phyloP scores from a whole-genome alignment of 192 early-diverging fungal genomes.

The Entophlyctis luteolus region DNA sequence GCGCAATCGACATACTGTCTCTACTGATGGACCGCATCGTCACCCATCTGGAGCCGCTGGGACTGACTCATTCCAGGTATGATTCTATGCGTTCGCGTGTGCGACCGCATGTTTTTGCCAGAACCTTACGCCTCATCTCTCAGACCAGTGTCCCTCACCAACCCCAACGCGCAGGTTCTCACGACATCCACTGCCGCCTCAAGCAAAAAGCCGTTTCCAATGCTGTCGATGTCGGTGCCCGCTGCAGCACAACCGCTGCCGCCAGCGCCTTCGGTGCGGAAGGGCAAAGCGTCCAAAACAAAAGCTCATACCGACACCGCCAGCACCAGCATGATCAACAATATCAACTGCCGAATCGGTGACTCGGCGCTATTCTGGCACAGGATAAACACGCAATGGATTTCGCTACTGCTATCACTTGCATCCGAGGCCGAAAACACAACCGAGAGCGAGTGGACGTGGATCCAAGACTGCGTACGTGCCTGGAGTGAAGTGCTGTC shows the following conservation, averaged over 20 bases:
- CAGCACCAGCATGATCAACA: too few relatives aligned
- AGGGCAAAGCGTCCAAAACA: too few relatives aligned
- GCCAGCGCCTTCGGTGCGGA: too few relatives aligned
- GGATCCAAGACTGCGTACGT: conserved; percentile 54
- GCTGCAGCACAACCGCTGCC: too few relatives aligned
- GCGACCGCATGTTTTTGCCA: too few relatives aligned
- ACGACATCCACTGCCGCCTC: too few relatives aligned
- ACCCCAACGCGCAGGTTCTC: too few relatives aligned
- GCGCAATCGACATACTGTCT: conserved; percentile 8
- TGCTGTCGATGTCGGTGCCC: too few relatives aligned
- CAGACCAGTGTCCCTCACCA: too few relatives aligned
- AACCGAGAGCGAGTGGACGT: conserved; percentile 4
- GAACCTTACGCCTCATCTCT: too few relatives aligned
- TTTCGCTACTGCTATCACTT: not conserved
- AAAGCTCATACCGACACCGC: too few relatives aligned
- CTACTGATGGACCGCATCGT: conserved; percentile 10
- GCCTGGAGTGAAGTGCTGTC: conserved; percentile 68
- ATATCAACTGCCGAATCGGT: not conserved
- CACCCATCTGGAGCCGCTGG: not conserved
- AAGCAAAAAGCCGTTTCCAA: too few relatives aligned
- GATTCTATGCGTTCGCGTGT: not conserved
- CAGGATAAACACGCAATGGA: not conserved
- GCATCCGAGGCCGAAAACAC: not conserved
- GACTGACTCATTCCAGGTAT: not conserved
- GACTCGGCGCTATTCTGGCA: not conserved